Conservation (phyloP, 768 basidiomycete species). For the Russula olivacea region DNA sequence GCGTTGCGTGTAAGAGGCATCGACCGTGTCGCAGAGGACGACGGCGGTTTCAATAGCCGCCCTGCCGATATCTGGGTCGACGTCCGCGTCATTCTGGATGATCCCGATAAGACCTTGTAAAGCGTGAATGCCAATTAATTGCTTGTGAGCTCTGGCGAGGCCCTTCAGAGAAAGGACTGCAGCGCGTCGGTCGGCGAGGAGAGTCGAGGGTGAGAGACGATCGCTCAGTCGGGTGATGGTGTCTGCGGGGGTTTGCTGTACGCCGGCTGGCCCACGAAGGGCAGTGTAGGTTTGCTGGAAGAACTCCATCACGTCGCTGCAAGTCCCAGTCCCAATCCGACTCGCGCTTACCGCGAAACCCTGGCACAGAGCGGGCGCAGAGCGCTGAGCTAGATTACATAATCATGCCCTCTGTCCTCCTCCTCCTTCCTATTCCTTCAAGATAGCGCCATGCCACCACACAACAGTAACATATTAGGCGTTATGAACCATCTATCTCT, state of each 20-base stretch:
- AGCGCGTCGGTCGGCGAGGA: constrained; percentile 87
- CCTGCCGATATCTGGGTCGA: constrained; percentile 89
- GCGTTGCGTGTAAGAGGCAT: constrained; percentile 40
- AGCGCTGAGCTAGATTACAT: not conserved
- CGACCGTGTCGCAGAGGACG: constrained; percentile 77
- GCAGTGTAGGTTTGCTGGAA: constrained; percentile 81
- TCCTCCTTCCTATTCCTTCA: not conserved
- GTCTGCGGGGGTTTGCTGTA: constrained; percentile 76
- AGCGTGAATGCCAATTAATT: constrained; percentile 77
- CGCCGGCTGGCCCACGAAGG: constrained; percentile 75
- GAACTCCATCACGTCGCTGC: constrained; percentile 58
- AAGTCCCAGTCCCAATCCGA: not conserved
- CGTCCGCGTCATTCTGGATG: constrained; percentile 79
- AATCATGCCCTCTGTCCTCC: not conserved
- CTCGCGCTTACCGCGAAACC: not conserved
- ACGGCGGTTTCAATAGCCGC: constrained; percentile 87
- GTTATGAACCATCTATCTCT: not conserved
- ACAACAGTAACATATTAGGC: not conserved
- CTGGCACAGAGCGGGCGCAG: not conserved
- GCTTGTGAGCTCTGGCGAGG: constrained; percentile 82
- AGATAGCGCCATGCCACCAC: not conserved
- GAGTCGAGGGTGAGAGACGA: constrained; percentile 81
- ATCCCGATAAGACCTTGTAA: constrained; percentile 74
- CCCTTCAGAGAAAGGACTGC: constrained; percentile 94
- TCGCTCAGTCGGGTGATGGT: constrained; percentile 87